A percentile compares a stretch with the other conserved stretches of the same genome.
These are phyloP conservation scores for Phytophthora pinifolia DNA, from an alignment of 352 stramenopile genomes.

Conservation along the genomic window DNA sequence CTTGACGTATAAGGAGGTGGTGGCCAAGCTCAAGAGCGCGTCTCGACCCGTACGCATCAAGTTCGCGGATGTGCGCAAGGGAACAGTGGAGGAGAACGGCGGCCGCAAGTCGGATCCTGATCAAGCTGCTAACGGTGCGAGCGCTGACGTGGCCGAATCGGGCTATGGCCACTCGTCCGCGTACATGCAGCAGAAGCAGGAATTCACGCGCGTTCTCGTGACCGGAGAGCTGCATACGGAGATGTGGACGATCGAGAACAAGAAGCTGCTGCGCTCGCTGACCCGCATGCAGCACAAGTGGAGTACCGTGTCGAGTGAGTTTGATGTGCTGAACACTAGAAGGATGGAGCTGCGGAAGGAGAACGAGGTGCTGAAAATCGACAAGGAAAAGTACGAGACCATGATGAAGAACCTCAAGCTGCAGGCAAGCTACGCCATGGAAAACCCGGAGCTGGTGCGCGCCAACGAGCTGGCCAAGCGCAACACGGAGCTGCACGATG, in stretches of 20 bases:
- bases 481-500: slow-evolving; percentile 78
- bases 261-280: slow-evolving; percentile 69
- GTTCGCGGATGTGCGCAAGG: slow-evolving; percentile 82
- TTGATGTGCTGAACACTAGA: slow-evolving; percentile 62
- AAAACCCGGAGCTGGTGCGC: slow-evolving; percentile 78
- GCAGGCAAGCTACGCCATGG: slow-evolving; percentile 67
- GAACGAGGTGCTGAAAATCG: slow-evolving; percentile 64
- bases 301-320: slow-evolving; percentile 66
- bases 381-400: slow-evolving; percentile 70
- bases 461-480: slow-evolving; percentile 74
- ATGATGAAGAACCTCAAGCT: slow-evolving; percentile 87
- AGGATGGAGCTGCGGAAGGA: slow-evolving; percentile 70
- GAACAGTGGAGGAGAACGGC: slow-evolving; percentile 68
- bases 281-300: slow-evolving; percentile 66
- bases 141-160: slow-evolving; percentile 8
- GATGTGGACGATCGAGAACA: slow-evolving; percentile 86
- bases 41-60: slow-evolving; percentile 72
- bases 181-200: slow-evolving; percentile 79
- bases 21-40: slow-evolving; percentile 73
- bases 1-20: slow-evolving; percentile 83
- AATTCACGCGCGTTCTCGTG: slow-evolving; percentile 79
- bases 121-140: slow-evolving; percentile 11
- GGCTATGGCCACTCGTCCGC: slow-evolving; percentile 47
- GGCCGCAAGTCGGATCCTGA: slow-evolving; percentile 48
- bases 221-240: slow-evolving; percentile 82